Percentiles rank a stretch among this genome's conserved stretches.
Conservation (phyloP, 108 stramenopile species). For the Cyclostephanos tholiformis region DNA sequence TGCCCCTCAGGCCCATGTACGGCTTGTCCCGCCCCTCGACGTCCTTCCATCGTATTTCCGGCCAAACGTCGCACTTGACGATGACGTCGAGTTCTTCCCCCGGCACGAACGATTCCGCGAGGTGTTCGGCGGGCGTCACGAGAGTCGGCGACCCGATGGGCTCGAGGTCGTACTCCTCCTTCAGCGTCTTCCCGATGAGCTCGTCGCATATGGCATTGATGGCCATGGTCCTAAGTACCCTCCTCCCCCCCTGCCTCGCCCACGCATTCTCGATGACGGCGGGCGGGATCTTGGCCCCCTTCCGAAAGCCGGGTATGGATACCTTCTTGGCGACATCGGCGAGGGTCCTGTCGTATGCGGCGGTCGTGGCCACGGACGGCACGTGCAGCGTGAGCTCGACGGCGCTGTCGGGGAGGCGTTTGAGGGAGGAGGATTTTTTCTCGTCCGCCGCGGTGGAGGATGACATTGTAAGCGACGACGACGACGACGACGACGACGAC, state of each 20-base stretch:
- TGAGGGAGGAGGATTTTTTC: constrained; percentile 47
- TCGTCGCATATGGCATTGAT: constrained; percentile 62
- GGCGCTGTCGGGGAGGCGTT: constrained; percentile 69
- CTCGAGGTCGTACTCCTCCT: constrained; percentile 79
- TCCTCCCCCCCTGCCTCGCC: constrained; percentile 67
- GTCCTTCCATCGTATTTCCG: constrained; percentile 77
- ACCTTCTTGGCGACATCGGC: constrained; percentile 71
- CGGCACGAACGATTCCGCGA: constrained; percentile 58
- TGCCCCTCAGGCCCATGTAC: constrained; percentile 74
- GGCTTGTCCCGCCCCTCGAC: constrained; percentile 65
- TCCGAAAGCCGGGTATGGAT: constrained; percentile 86
- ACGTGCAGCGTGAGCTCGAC: constrained; percentile 70
- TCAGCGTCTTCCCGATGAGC: constrained; percentile 72
- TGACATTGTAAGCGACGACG: constrained; percentile 12
- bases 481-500: not conserved
- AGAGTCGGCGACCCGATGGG: constrained; percentile 82
- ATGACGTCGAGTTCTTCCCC: constrained; percentile 62
- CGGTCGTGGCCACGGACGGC: constrained; percentile 72
- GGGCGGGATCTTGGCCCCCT: constrained; percentile 84
- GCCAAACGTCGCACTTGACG: constrained; percentile 89
- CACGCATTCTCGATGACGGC: constrained; percentile 79
- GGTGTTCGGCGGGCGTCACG: constrained; percentile 56
- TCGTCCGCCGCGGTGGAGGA: constrained; percentile 17
- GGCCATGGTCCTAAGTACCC: constrained; percentile 67
- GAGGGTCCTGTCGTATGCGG: constrained; percentile 81